Conservation (phyloP, 192 early-diverging fungal species). For the Coemansia sp. region DNA sequence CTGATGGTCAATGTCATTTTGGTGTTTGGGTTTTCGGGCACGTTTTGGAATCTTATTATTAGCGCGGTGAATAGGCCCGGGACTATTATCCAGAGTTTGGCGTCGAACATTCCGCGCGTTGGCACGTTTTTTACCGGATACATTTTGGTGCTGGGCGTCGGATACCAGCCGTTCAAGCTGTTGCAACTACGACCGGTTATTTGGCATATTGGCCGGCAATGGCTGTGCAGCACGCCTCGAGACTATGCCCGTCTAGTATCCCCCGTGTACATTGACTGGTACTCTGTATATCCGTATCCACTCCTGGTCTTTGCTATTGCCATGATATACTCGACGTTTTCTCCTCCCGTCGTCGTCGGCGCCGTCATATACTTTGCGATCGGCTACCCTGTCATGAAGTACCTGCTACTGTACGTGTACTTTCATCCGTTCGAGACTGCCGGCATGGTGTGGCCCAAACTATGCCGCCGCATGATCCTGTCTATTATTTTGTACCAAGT, state of each 20-base stretch:
- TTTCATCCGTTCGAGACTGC: slow-evolving; percentile 74
- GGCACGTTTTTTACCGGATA: slow-evolving; percentile 81
- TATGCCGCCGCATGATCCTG: slow-evolving; percentile 67
- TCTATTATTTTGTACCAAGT: slow-evolving; percentile 67
- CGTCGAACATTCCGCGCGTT: slow-evolving; percentile 64
- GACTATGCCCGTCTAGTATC: slow-evolving; percentile 76
- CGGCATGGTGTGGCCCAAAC: slow-evolving; percentile 71
- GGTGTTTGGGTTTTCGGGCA: slow-evolving; percentile 72
- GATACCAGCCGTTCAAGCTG: slow-evolving; percentile 68
- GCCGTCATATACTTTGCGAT: slow-evolving; percentile 67
- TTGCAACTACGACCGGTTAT: slow-evolving; percentile 66
- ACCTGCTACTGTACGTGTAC: slow-evolving; percentile 75
- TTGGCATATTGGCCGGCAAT: slow-evolving; percentile 56
- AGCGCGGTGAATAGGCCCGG: slow-evolving; percentile 66
- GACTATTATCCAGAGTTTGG: slow-evolving; percentile 62
- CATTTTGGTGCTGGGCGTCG: slow-evolving; percentile 71
- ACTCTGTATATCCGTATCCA: slow-evolving; percentile 67
- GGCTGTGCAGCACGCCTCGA: slow-evolving; percentile 73
- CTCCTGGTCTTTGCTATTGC: slow-evolving; percentile 71
- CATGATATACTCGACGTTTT: slow-evolving; percentile 77
- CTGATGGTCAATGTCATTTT: slow-evolving; percentile 74
- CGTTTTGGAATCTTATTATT: slow-evolving; percentile 62
- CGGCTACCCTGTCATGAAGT: slow-evolving; percentile 71
- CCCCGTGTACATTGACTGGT: slow-evolving; percentile 70
- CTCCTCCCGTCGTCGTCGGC: slow-evolving; percentile 69